Evolutionary conservation across 176 grass and related monocot genomes (phyloP).

Genomic region (barley (Hordeum vulgare)): DNA sequence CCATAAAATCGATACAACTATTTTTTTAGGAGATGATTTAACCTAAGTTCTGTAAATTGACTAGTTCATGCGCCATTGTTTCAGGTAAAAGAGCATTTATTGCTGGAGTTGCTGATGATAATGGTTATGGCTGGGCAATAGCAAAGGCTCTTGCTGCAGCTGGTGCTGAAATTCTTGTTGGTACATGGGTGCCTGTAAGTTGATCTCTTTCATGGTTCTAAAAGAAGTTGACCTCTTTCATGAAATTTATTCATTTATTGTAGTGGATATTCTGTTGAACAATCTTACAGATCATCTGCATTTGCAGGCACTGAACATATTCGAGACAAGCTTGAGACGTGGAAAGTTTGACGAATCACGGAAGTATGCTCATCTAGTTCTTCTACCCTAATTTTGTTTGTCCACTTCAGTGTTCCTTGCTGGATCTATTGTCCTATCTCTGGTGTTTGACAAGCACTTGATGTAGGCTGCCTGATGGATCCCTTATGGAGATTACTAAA

Average conservation of each 20-base stretch:
- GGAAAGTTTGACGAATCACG: slow-evolving; percentile 29
- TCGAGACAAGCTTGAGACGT: slow-evolving; percentile 20
- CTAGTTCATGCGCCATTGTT: not conserved
- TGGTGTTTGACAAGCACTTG: slow-evolving; percentile 22
- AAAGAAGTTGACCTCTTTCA: not conserved
- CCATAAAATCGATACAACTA: not conserved
- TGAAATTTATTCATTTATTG: not conserved
- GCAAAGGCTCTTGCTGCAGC: slow-evolving; percentile 94
- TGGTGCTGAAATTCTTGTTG: slow-evolving; percentile 95
- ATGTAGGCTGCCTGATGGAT: slow-evolving; percentile 76
- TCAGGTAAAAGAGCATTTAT: slow-evolving; percentile 95
- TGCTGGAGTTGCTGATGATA: slow-evolving; percentile 97
- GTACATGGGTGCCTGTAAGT: slow-evolving; percentile 97
- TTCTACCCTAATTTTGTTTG: not conserved
- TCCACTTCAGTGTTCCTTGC: slow-evolving; percentile 2
- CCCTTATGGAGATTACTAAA: slow-evolving; percentile 92
- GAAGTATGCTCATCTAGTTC: not conserved
- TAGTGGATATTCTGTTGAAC: not conserved
- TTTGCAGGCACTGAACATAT: slow-evolving; percentile 43
- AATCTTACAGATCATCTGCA: not conserved
- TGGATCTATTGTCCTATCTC: not conserved
- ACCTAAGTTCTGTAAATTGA: not conserved
- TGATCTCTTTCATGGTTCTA: not conserved
- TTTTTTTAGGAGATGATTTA: not conserved
- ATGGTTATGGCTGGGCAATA: slow-evolving; percentile 99